A percentile compares a stretch with the other conserved stretches of the same genome.
These are phyloP conservation scores for Ustilaginoidea virens DNA, from an alignment of 2,329 filamentous ascomycete genomes.

Conservation along the genomic window DNA sequence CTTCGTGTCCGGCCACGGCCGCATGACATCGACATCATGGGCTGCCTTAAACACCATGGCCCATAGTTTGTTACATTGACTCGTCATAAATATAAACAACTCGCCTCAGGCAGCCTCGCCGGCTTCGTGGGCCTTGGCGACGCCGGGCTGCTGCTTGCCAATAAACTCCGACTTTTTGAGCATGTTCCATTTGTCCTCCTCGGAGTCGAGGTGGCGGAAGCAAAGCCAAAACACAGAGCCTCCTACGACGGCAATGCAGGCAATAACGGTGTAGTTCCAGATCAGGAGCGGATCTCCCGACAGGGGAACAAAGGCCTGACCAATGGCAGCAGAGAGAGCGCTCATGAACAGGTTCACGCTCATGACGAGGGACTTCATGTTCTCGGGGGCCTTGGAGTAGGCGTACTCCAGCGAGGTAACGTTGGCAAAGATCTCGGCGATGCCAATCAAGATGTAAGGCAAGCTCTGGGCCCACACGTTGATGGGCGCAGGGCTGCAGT, in stretches of 20 bases:
- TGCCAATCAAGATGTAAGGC: conserved; percentile 33
- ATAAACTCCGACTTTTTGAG: conserved; percentile 28
- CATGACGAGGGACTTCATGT: conserved; percentile 67
- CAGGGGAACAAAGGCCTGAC: conserved; percentile 50
- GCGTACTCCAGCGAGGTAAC: conserved; percentile 57
- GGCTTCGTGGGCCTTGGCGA: conserved; percentile 10
- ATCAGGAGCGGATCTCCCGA: conserved; percentile 49
- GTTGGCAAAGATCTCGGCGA: conserved; percentile 38
- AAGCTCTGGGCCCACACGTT: conserved; percentile 46
- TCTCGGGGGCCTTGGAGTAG: conserved; percentile 61
- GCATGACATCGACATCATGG: no score
- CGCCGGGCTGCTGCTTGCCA: conserved; percentile 21
- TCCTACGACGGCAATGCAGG: conserved; percentile 45
- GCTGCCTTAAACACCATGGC: no score
- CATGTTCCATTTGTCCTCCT: conserved; percentile 57
- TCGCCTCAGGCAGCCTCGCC: conserved; percentile 2
- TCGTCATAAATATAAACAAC: no score
- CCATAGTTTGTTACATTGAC: no score
- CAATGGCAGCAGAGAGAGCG: conserved; percentile 52
- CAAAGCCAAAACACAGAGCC: conserved; percentile 53
- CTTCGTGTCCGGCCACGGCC: no score
- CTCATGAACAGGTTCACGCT: conserved; percentile 56
- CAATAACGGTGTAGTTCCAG: conserved; percentile 56
- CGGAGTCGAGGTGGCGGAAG: conserved; percentile 46
- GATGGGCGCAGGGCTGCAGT: conserved; percentile 42